A percentile compares a stretch with the other conserved stretches of the same genome.
Conservation (phyloP, 225 moss, liverwort and hornwort species). For the Pseudisothecium myosuroides region DNA sequence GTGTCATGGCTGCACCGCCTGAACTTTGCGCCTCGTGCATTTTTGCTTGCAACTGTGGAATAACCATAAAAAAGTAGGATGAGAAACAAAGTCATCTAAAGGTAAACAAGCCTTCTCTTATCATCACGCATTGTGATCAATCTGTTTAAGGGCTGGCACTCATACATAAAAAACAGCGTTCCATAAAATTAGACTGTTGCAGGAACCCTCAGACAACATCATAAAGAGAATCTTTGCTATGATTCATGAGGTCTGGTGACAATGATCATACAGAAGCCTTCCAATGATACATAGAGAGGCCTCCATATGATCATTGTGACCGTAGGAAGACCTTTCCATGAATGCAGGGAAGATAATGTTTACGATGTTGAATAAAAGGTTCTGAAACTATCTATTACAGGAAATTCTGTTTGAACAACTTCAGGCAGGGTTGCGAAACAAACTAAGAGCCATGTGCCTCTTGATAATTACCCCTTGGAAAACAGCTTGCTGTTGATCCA, state of each 20-base stretch:
- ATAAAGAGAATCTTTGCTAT: neutral
- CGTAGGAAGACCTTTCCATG: neutral
- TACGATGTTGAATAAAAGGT: neutral
- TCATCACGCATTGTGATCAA: neutral
- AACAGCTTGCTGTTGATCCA: slow-evolving; percentile 43
- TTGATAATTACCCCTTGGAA: slow-evolving; percentile 33
- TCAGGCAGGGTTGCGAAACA: neutral
- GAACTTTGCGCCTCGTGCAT: slow-evolving; percentile 43
- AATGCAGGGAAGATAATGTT: no score
- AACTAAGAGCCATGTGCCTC: neutral
- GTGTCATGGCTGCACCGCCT: slow-evolving; percentile 47
- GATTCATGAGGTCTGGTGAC: neutral
- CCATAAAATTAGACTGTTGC: neutral
- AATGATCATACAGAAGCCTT: neutral
- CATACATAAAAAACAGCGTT: neutral
- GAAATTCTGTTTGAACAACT: neutral
- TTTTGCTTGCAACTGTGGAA: slow-evolving; percentile 41
- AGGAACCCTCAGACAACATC: neutral
- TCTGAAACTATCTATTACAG: neutral
- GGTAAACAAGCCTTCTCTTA: neutral
- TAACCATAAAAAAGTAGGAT: neutral
- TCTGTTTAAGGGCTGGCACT: neutral
- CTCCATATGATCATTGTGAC: neutral
- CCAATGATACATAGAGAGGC: neutral
- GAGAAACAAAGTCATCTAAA: neutral